phyloP scores from a whole-genome alignment of 1,284 basidiomycete species.

The Marasmius oreades region DNA sequence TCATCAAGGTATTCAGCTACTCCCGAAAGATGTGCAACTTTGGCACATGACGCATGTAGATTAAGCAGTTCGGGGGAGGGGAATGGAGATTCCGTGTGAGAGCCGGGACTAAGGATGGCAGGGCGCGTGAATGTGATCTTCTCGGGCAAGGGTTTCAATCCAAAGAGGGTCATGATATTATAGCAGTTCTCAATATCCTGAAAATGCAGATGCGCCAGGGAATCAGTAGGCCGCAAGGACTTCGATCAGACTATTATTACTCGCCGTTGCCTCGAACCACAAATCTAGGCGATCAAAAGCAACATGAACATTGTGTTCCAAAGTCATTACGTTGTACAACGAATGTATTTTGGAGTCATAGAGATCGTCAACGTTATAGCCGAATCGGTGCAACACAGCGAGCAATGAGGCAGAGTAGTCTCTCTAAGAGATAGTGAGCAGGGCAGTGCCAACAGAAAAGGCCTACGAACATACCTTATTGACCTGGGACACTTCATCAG shows the following conservation, averaged over 20 bases:
- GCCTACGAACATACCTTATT: too few relatives aligned
- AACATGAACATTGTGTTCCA: conserved; percentile 17
- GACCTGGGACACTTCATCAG: too few relatives aligned
- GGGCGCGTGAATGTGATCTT: not conserved
- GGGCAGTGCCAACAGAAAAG: not conserved
- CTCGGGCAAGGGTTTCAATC: too few relatives aligned
- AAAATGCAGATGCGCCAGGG: too few relatives aligned
- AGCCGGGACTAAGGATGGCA: not conserved
- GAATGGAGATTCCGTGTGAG: conserved; percentile 8
- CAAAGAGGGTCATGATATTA: too few relatives aligned
- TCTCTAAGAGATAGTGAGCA: not conserved
- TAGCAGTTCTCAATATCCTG: not conserved
- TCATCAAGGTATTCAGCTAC: conserved; percentile 28
- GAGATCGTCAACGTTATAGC: too few relatives aligned
- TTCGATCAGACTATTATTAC: conserved; percentile 6
- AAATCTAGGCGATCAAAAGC: conserved; percentile 23
- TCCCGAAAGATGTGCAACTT: conserved; percentile 28
- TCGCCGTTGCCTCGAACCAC: conserved; percentile 27
- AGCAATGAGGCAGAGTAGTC: too few relatives aligned
- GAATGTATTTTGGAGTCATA: too few relatives aligned
- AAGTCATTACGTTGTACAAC: conserved; percentile 22
- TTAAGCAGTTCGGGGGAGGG: conserved; percentile 16
- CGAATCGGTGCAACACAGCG: too few relatives aligned
- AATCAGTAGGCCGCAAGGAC: not conserved
- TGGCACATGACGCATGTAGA: conserved; percentile 25